These are phyloP conservation scores for Zopfia rhizophila DNA, from an alignment of 2,329 filamentous ascomycete genomes.

Conservation along the genomic window DNA sequence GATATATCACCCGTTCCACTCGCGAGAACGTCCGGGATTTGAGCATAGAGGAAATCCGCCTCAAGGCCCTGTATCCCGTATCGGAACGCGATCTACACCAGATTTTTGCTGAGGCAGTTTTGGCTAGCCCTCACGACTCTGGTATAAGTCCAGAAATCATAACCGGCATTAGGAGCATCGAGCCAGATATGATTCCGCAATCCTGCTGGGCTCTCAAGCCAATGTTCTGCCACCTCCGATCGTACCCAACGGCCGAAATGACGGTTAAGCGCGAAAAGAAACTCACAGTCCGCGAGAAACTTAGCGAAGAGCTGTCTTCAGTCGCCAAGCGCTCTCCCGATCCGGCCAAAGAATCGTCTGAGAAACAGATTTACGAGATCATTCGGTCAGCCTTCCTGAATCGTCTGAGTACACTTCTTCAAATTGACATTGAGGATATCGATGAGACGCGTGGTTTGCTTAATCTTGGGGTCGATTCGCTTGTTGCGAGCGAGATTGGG, in stretches of 20 bases:
- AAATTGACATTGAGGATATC: slow-evolving; percentile 8
- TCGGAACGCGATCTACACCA: slow-evolving; percentile 19
- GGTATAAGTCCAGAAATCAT: slow-evolving; percentile 19
- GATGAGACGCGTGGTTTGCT: slow-evolving; percentile 14
- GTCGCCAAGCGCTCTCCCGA: no score
- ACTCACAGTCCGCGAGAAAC: slow-evolving; percentile 9
- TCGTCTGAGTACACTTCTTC: slow-evolving; percentile 8
- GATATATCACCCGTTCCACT: slow-evolving; percentile 48
- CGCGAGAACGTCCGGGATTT: background rate
- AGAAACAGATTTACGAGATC: background rate
- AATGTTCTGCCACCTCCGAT: slow-evolving; percentile 10
- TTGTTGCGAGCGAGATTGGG: slow-evolving; percentile 36
- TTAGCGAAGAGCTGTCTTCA: background rate
- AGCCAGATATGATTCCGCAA: background rate
- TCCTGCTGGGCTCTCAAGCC: slow-evolving; percentile 6
- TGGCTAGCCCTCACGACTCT: slow-evolving; percentile 15
- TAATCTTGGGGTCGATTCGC: slow-evolving; percentile 34
- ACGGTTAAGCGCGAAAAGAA: no score
- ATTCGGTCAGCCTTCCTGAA: slow-evolving; percentile 4
- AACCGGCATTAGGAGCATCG: slow-evolving; percentile 16
- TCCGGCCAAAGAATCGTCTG: no score
- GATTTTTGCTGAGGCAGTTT: slow-evolving; percentile 20
- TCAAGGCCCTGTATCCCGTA: slow-evolving; percentile 11
- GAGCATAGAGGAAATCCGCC: slow-evolving; percentile 2
- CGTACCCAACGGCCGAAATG: no score